Evolutionary conservation across 2,329 filamentous ascomycete species (phyloP), one percentile per base, ranked within the genome.

Genomic region (Fusarium pininemorale): DNA sequence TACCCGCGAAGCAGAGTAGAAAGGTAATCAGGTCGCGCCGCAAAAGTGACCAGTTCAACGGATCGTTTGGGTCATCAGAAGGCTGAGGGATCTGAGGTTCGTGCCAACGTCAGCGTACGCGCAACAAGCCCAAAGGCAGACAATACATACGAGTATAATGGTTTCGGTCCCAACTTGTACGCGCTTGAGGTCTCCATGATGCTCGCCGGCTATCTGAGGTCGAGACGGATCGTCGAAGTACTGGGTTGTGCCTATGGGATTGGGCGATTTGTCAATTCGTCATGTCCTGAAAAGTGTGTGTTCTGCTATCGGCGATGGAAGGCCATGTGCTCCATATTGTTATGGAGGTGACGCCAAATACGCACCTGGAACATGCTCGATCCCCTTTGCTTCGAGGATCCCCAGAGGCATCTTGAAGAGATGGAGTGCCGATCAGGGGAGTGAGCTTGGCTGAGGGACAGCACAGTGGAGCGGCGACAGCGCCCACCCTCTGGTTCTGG

Each of bases 41-140:
- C 93, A 93, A 96, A 69, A 97, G 82, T 28, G 95, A 93, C 95
- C 95, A 98, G 80, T 87, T 88, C 73, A 98, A 86, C 37, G 94
- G 95, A 82, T 98, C 95, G 81, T 97, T 96, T 8, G 94, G 94
- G 81, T 97, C 94, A 82, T 97, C 93, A 71, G 92, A 95, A 6
- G 96, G 96, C 79, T 98, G 96, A 10, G 96, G 96, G 10, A 87
- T 84, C 85, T 87, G 64, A 16, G 37, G 38, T 37, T 48, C 24
- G 39, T 41, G 71, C 79, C 51, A 79, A 69, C 47, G 35, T 48
- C 28, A 54, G 37, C 41, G 35, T 42, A 20, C 41, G 32, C 56
- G n/a, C 30, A 38, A 62, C 24, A 45, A n/a, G 15, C 26, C 15
- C 26, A 28, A 26, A 18, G 35, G 44, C 20, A 37, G 41, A 28